Percentiles rank a stretch among this genome's conserved stretches.
These are phyloP conservation scores for Saturnispora galanensis DNA, from an alignment of 805 yeast species.

Conservation along the genomic window DNA sequence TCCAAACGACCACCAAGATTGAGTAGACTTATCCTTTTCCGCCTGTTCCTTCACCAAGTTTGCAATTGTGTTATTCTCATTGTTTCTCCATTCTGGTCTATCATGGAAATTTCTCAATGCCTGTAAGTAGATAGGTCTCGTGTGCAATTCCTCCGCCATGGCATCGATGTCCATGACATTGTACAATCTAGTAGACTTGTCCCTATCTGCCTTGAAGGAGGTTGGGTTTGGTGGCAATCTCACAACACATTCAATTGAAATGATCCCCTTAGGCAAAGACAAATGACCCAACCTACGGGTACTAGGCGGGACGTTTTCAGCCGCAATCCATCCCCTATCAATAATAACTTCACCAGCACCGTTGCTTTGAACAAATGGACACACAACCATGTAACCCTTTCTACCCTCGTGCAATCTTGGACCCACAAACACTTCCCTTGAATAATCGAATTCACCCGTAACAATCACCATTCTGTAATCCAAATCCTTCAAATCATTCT, in stretches of 20 bases:
- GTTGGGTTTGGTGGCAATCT: slow-evolving; percentile 59
- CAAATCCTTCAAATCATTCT: slow-evolving; percentile 55
- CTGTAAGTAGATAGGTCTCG: slow-evolving; percentile 70
- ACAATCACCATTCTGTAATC: slow-evolving; percentile 75
- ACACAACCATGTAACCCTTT: slow-evolving; percentile 69
- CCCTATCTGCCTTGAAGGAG: slow-evolving; percentile 57
- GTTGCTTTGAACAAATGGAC: slow-evolving; percentile 69
- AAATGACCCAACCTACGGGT: slow-evolving; percentile 52
- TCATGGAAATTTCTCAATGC: slow-evolving; percentile 59
- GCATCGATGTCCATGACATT: slow-evolving; percentile 73
- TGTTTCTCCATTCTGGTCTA: slow-evolving; percentile 38
- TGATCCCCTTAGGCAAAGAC: slow-evolving; percentile 64
- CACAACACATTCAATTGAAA: slow-evolving; percentile 64
- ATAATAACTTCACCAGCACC: slow-evolving; percentile 72
- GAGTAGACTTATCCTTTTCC: background rate
- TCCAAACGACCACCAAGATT: slow-evolving; percentile 11
- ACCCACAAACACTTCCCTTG: slow-evolving; percentile 84
- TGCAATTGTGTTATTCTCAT: slow-evolving; percentile 7
- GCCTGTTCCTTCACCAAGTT: background rate
- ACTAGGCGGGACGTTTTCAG: slow-evolving; percentile 49
- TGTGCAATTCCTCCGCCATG: slow-evolving; percentile 60
- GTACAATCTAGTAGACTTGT: slow-evolving; percentile 57
- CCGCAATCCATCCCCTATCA: slow-evolving; percentile 88
- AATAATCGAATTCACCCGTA: slow-evolving; percentile 72
- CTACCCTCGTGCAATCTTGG: slow-evolving; percentile 69